These are phyloP conservation scores for Glycine tomentella DNA, from an alignment of 306 rosid species.

Conservation along the genomic window DNA sequence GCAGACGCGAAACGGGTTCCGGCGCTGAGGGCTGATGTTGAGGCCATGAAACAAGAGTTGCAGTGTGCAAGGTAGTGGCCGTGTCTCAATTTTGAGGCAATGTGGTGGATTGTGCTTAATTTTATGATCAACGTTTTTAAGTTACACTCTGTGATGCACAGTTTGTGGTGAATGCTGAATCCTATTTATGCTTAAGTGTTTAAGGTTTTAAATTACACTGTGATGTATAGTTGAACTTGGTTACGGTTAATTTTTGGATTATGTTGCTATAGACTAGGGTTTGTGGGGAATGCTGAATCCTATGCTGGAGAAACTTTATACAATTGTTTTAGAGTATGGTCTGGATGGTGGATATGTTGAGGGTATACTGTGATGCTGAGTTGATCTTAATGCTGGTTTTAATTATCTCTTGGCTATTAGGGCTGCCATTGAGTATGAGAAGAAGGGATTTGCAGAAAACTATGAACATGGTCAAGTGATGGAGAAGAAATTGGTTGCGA, in stretches of 20 bases:
- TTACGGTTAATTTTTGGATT: background rate
- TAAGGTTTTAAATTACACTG: no score
- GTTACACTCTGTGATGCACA: background rate
- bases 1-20: conserved; percentile 86
- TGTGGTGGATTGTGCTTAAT: background rate
- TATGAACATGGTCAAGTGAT: conserved; percentile 96
- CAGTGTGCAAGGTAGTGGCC: conserved; percentile 83
- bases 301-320: background rate
- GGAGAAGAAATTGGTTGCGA: conserved; percentile 92
- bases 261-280: background rate
- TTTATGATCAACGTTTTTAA: background rate
- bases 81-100: background rate
- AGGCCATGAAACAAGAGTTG: conserved; percentile 82
- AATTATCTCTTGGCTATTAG: conserved; percentile 51
- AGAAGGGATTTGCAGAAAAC: conserved; percentile 97
- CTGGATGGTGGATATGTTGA: background rate
- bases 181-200: no score
- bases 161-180: no score
- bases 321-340: background rate
- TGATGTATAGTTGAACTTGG: no score
- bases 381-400: background rate
- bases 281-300: background rate
- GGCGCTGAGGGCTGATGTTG: conserved; percentile 76
- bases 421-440: conserved; percentile 97
- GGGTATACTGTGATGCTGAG: background rate